Evolutionary conservation across 441 rosid genomes (phyloP), one percentile per base, ranked within the genome.

Genomic region (Breynia disticha): DNA sequence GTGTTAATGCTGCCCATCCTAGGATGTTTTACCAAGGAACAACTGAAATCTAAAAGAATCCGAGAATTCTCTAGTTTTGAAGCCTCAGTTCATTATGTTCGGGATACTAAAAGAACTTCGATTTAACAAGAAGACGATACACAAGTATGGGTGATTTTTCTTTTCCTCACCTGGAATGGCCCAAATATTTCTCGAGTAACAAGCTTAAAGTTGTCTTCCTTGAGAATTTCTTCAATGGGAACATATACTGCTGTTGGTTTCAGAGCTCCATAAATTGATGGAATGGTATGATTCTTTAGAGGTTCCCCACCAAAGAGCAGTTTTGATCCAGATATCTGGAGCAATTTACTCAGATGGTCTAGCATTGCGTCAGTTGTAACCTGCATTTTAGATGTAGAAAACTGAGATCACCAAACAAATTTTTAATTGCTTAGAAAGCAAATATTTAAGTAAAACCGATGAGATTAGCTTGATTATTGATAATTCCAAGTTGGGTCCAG

Each of bases 171-270:
- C 98, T 93, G 98, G 70, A 93, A 93, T 16, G 97, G 97, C 68
- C 98, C 98, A 47, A 93, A 93, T 53, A 93, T 81, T 72, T 93
- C 97, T 63, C 70, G 79, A 0, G 84, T 93, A 39, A 86, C 98
- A 41, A 93, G 86, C 65, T 79, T 84, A 46, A 68, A 93, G 61
- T 80, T 77, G 44, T 60, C 53, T 16, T 75, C 93, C 68, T 84
- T 86, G 55, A 88, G 66, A 52, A 93, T 79, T 77, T 93, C 98
- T 72, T 83, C 87, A 18, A 93, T 76, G 3, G 97, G 97, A 74
- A 93, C 77, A 72, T 71, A 86, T 5, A 93, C 58, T 10, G 98
- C 96, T 18, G 97, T 93, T 15, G 98, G 95, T 66, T 86, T 79
- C 59, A 93, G 10, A 59, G 97, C 96, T 61, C 98, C 98, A 59